phyloP scores from a whole-genome alignment of 1,284 basidiomycete genomes.

The Volvariella surrecta region DNA sequence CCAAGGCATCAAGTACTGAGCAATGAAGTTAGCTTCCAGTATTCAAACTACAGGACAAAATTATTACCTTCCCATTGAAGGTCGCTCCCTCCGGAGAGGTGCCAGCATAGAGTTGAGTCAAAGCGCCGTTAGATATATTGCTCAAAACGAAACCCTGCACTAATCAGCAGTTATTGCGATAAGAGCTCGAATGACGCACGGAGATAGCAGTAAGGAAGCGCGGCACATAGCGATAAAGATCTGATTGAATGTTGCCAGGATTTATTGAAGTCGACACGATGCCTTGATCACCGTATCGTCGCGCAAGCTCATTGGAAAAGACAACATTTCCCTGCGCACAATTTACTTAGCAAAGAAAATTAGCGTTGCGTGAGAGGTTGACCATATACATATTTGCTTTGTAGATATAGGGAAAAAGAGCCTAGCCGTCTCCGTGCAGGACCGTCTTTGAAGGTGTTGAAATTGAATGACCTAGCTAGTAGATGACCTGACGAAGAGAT shows the following conservation, averaged over 20 bases:
- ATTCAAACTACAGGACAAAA: neutral
- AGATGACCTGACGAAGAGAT: conserved; percentile 30
- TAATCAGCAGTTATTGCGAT: neutral
- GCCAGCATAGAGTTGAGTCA: conserved; percentile 40
- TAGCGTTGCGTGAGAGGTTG: too few relatives aligned
- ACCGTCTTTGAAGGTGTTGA: conserved; percentile 24
- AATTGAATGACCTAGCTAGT: conserved; percentile 21
- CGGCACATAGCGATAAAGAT: conserved; percentile 27
- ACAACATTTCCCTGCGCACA: conserved; percentile 35
- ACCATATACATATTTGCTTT: conserved; percentile 41
- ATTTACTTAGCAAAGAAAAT: too few relatives aligned
- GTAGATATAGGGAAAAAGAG: conserved; percentile 28
- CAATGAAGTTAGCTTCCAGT: conserved; percentile 2
- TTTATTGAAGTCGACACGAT: conserved; percentile 42
- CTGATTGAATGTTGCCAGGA: conserved; percentile 37
- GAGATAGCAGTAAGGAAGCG: conserved; percentile 10
- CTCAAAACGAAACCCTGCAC: conserved; percentile 16
- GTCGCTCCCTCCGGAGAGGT: conserved; percentile 30
- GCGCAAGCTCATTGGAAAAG: conserved; percentile 38
- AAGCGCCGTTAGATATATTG: conserved; percentile 22
- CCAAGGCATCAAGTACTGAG: conserved; percentile 39
- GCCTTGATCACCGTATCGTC: conserved; percentile 39
- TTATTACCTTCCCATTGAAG: conserved; percentile 29
- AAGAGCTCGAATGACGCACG: conserved; percentile 8
- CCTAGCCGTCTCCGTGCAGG: conserved; percentile 21